Evolutionary conservation across 768 basidiomycete species (phyloP).

Genomic region (Pulveroboletus sp.): DNA sequence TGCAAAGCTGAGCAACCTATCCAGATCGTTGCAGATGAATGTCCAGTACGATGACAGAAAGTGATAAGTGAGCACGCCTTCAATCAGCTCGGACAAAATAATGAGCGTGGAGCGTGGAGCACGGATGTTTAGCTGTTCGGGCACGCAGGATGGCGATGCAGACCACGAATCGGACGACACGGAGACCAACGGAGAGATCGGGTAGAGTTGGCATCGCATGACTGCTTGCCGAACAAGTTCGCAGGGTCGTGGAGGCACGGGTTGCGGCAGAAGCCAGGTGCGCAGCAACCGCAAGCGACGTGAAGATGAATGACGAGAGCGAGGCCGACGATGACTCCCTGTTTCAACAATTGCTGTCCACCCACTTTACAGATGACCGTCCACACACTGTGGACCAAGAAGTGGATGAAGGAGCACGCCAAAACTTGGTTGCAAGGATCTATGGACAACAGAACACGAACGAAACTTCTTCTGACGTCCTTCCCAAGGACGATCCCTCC

Average conservation of each 20-base stretch:
- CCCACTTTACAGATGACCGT: slow-evolving; percentile 42
- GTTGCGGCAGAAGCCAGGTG: slow-evolving; percentile 22
- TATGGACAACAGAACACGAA: slow-evolving; percentile 17
- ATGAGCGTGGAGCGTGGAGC: slow-evolving; percentile 42
- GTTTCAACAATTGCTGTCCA: slow-evolving; percentile 33
- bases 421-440: slow-evolving; percentile 21
- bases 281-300: slow-evolving; percentile 60
- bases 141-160: slow-evolving; percentile 50
- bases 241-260: slow-evolving; percentile 56
- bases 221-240: slow-evolving; percentile 49
- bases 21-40: not conserved
- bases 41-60: not conserved
- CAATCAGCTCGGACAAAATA: slow-evolving; percentile 67
- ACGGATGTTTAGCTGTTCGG: slow-evolving; percentile 73
- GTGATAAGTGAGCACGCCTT: slow-evolving; percentile 44
- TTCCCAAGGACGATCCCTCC: slow-evolving; percentile 17
- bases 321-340: slow-evolving; percentile 53
- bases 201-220: slow-evolving; percentile 60
- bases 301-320: slow-evolving; percentile 76
- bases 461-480: slow-evolving; percentile 33
- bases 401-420: slow-evolving; percentile 30
- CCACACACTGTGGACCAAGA: slow-evolving; percentile 49
- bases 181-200: slow-evolving; percentile 46
- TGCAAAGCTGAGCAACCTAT: no score
- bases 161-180: slow-evolving; percentile 46